Conservation (phyloP, 2,329 filamentous ascomycete genomes). For the Calonectria ilicicola region DNA sequence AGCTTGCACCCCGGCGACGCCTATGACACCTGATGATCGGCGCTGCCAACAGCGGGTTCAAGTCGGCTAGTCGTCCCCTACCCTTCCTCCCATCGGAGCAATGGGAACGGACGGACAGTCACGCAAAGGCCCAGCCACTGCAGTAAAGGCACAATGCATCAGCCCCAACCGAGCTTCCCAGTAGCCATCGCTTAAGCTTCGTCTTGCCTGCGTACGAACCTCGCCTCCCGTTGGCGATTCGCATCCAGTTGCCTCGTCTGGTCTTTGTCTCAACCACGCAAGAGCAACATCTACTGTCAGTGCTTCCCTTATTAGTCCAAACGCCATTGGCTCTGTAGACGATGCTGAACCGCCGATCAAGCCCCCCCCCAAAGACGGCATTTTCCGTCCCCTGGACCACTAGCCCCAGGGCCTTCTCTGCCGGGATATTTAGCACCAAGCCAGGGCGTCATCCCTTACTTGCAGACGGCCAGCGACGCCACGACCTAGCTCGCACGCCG, state of each 20-base stretch:
- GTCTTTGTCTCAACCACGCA: not conserved
- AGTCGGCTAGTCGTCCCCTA: slow-evolving; percentile 23
- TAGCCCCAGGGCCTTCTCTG: slow-evolving; percentile 19
- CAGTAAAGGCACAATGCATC: not conserved
- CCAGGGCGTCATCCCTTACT: slow-evolving; percentile 30
- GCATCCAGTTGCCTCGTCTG: not conserved
- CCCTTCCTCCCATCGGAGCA: slow-evolving; percentile 14
- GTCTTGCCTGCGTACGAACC: not conserved
- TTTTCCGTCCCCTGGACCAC: slow-evolving; percentile 25
- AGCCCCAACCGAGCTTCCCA: slow-evolving; percentile 1
- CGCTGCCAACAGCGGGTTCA: slow-evolving; percentile 34
- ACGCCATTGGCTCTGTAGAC: not conserved
- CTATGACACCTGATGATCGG: slow-evolving; percentile 38
- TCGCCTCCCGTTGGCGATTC: not conserved
- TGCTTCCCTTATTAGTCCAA: not conserved
- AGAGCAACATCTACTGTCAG: not conserved
- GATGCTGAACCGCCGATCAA: slow-evolving; percentile 33
- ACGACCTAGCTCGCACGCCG: slow-evolving; percentile 21
- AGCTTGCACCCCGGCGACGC: slow-evolving; percentile 18
- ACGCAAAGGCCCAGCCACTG: slow-evolving; percentile 15
- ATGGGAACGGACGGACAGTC: slow-evolving; percentile 5
- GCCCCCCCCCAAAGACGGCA: slow-evolving; percentile 24
- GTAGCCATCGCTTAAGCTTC: not conserved
- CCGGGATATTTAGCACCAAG: slow-evolving; percentile 31
- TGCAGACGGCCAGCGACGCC: slow-evolving; percentile 29